Evolutionary conservation across 192 early-diverging fungal genomes (phyloP).

Genomic region (Coemansia sp.): DNA sequence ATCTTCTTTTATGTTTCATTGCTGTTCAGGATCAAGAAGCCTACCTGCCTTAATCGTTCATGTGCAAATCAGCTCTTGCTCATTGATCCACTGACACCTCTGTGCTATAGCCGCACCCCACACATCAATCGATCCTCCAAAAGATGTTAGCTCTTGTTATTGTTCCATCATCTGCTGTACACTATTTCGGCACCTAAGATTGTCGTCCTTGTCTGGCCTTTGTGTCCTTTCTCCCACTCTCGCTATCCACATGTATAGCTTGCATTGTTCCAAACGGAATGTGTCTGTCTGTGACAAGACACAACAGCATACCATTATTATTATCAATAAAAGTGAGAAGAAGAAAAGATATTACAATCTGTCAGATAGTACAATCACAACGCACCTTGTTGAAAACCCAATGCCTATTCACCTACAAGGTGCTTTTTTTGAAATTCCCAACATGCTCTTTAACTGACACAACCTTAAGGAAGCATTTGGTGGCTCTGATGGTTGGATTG

Average conservation of each 20-base stretch:
- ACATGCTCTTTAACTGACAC: background rate
- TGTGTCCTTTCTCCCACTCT: too few species aligned
- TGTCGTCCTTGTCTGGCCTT: background rate
- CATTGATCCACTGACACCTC: background rate
- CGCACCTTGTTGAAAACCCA: background rate
- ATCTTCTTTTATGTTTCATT: background rate
- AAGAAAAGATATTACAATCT: background rate
- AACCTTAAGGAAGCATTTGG: background rate
- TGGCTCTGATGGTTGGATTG: background rate
- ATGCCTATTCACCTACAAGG: background rate
- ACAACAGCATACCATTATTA: background rate
- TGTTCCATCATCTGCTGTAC: background rate
- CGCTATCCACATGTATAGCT: too few species aligned
- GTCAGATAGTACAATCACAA: background rate
- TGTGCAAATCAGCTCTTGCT: background rate
- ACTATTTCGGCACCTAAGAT: background rate
- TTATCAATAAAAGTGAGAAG: too few species aligned
- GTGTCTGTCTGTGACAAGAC: background rate
- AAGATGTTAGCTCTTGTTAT: background rate
- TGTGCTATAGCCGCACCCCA: background rate
- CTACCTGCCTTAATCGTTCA: too few species aligned
- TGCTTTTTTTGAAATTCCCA: background rate
- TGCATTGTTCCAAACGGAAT: background rate
- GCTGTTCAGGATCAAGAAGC: background rate
- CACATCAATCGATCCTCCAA: background rate